A percentile compares a stretch with the other conserved stretches of the same genome.
phyloP scores from a whole-genome alignment of 108 stramenopile species.

The Pelagomonas calceolata region DNA sequence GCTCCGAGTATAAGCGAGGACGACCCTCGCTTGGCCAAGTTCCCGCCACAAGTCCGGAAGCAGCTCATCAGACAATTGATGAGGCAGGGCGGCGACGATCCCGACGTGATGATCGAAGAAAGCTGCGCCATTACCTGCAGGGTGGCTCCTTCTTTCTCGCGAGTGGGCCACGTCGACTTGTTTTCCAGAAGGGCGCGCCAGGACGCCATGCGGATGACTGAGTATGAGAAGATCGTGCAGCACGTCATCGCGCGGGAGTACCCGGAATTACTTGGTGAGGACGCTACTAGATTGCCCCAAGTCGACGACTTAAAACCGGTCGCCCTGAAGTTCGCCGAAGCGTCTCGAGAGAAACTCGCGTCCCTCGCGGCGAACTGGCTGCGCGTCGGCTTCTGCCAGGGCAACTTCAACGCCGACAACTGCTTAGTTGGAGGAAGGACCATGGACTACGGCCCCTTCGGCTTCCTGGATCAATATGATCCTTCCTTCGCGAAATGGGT shows the following conservation, averaged over 20 bases:
- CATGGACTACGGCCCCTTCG: slow-evolving; percentile 93
- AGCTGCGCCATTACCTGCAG: slow-evolving; percentile 74
- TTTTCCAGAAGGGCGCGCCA: slow-evolving; percentile 50
- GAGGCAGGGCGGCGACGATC: slow-evolving; percentile 38
- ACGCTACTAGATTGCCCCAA: slow-evolving; percentile 30
- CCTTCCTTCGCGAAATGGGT: slow-evolving; percentile 79
- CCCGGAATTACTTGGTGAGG: slow-evolving; percentile 43
- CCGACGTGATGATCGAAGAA: slow-evolving; percentile 63
- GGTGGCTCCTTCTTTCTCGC: slow-evolving; percentile 56
- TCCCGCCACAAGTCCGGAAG: slow-evolving; percentile 34
- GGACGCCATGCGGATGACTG: not conserved
- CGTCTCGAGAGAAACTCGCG: slow-evolving; percentile 18
- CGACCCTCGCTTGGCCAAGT: slow-evolving; percentile 61
- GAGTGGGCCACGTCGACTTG: slow-evolving; percentile 75
- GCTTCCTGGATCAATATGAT: slow-evolving; percentile 67
- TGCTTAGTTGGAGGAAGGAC: slow-evolving; percentile 64
- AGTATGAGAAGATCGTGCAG: slow-evolving; percentile 56
- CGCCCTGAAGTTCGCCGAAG: slow-evolving; percentile 42
- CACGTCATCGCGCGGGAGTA: slow-evolving; percentile 69
- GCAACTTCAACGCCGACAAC: slow-evolving; percentile 91
- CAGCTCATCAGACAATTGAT: slow-evolving; percentile 54
- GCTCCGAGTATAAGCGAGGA: slow-evolving; percentile 22
- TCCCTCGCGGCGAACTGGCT: slow-evolving; percentile 38
- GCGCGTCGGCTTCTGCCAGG: slow-evolving; percentile 88
- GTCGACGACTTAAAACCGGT: slow-evolving; percentile 15